A percentile compares a stretch with the other conserved stretches of the same genome.
Conservation (phyloP, 371 early-diverging fungal genomes). For the Mucor indicus region DNA sequence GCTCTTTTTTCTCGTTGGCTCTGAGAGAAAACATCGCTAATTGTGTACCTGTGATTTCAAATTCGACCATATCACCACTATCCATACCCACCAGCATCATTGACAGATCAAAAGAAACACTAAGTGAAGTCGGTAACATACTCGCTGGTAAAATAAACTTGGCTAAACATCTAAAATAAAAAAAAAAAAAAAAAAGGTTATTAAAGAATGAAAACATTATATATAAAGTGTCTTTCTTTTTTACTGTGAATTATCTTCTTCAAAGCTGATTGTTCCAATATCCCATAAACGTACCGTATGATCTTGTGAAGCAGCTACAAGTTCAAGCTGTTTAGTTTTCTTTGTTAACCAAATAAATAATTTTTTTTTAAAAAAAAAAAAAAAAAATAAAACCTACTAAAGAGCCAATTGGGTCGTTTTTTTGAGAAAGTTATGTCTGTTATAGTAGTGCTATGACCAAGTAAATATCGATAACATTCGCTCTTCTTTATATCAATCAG, state of each 20-base stretch:
- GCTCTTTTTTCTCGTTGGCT: background rate
- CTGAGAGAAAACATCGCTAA: background rate
- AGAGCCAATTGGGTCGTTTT: slow-evolving; percentile 48
- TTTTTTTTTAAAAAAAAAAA: too few species aligned
- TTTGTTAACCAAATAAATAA: too few species aligned
- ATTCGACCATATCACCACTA: slow-evolving; percentile 30
- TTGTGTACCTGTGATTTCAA: slow-evolving; percentile 1
- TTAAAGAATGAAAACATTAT: too few species aligned
- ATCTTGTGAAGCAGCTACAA: slow-evolving; percentile 53
- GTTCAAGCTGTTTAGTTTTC: too few species aligned
- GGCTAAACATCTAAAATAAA: slow-evolving; percentile 30
- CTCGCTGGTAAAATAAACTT: slow-evolving; percentile 27
- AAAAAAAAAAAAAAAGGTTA: background rate
- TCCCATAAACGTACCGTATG: slow-evolving; percentile 59
- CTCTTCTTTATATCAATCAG: slow-evolving; percentile 50
- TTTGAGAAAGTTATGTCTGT: slow-evolving; percentile 45
- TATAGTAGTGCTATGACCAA: slow-evolving; percentile 48
- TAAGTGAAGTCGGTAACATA: slow-evolving; percentile 27
- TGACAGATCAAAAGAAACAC: slow-evolving; percentile 23
- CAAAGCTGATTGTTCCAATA: slow-evolving; percentile 42
- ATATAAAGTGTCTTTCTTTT: too few species aligned
- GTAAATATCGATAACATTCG: slow-evolving; percentile 52
- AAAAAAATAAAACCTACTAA: too few species aligned
- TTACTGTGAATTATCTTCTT: slow-evolving; percentile 27
- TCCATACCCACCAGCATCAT: slow-evolving; percentile 30